phyloP scores from a whole-genome alignment of 768 basidiomycete species.

The Sporobolomyces phaffii region DNA sequence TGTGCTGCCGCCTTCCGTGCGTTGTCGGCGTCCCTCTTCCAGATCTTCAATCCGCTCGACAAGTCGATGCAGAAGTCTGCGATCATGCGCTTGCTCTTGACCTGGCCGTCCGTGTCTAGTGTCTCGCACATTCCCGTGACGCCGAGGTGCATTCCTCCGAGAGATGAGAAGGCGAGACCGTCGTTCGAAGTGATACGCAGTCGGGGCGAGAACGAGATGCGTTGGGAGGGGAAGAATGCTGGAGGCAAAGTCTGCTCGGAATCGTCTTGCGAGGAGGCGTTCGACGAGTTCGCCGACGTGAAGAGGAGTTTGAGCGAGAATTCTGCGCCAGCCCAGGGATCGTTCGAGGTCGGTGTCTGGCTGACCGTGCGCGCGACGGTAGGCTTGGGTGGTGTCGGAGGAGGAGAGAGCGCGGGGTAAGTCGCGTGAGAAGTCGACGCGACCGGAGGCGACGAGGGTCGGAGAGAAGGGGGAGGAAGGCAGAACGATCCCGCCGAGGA shows the following conservation, averaged over 20 bases:
- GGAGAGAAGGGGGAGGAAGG: conserved; percentile 3
- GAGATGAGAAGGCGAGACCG: conserved; percentile 37
- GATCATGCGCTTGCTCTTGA: conserved; percentile 42
- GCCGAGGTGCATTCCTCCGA: conserved; percentile 42
- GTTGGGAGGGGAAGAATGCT: conserved; percentile 43
- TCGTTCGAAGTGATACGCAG: conserved; percentile 32
- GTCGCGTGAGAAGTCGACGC: not conserved
- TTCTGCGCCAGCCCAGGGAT: conserved; percentile 30
- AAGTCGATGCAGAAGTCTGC: conserved; percentile 44
- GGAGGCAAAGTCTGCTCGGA: conserved; percentile 40
- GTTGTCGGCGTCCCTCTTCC: conserved; percentile 41
- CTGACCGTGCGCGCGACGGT: conserved; percentile 9
- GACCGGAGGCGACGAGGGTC: not conserved
- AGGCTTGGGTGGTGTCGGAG: conserved; percentile 21
- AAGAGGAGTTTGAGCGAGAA: conserved; percentile 39
- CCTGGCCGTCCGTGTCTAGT: conserved; percentile 34
- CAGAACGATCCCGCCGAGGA: conserved; percentile 33
- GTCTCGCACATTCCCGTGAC: conserved; percentile 42
- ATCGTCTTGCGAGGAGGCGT: not conserved
- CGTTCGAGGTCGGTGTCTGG: conserved; percentile 3
- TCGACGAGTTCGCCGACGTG: conserved; percentile 10
- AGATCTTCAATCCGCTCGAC: conserved; percentile 40
- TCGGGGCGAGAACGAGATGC: conserved; percentile 42
- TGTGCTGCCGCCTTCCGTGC: conserved; percentile 18
- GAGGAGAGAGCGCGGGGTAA: not conserved